Percentiles rank a stretch among this genome's conserved stretches.
Conservation (phyloP, 768 basidiomycete species). For the Tephrocybe rancida region DNA sequence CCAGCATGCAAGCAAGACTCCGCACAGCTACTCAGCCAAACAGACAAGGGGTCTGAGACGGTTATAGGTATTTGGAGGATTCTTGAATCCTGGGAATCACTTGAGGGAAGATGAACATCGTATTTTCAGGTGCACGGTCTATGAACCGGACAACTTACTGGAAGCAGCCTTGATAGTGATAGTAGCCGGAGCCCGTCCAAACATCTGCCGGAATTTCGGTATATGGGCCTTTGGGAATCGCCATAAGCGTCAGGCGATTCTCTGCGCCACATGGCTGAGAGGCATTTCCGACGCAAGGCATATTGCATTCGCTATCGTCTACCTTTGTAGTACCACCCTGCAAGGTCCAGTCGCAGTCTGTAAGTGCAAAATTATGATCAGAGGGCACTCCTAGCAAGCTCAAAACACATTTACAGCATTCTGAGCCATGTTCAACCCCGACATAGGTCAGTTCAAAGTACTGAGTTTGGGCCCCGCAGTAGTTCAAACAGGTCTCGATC, state of each 20-base stretch:
- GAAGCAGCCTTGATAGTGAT: background rate
- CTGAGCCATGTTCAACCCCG: background rate
- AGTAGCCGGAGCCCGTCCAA: background rate
- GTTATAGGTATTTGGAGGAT: background rate
- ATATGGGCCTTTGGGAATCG: background rate
- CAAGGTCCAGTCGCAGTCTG: constrained; percentile 6
- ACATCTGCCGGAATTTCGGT: background rate
- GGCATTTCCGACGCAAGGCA: constrained; percentile 2
- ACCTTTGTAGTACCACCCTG: background rate
- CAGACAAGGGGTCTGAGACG: background rate
- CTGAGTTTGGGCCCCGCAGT: background rate
- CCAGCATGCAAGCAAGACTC: background rate
- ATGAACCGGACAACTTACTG: background rate
- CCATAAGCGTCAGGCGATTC: constrained; percentile 1
- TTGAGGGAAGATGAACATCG: background rate
- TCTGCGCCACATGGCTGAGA: constrained; percentile 1
- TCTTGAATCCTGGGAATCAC: background rate
- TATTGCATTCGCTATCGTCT: constrained; percentile 5
- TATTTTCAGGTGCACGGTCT: background rate
- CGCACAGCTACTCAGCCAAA: background rate
- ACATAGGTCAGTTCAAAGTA: background rate
- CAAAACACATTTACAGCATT: background rate
- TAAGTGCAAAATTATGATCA: background rate
- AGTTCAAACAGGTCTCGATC: background rate
- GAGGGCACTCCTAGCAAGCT: background rate